A percentile compares a stretch with the other conserved stretches of the same genome.
Evolutionary conservation across 2,329 filamentous ascomycete genomes (phyloP).

Genomic region (Fusarium staphyleae): DNA sequence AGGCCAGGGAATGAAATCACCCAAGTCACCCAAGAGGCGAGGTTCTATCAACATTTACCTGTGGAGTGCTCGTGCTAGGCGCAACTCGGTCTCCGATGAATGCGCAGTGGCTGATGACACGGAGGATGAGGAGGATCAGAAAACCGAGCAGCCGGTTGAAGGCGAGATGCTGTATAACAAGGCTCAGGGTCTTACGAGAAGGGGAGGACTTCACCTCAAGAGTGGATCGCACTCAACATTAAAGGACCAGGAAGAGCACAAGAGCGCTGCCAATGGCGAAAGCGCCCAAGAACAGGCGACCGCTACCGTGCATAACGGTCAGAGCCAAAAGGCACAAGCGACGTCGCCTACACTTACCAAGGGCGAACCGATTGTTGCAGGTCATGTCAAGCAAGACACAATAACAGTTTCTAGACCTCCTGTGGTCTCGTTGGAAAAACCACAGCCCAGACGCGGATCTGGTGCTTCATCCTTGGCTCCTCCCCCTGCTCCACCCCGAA

Average conservation of each 20-base stretch:
- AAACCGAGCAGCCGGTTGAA: constrained; percentile 4
- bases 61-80: constrained; percentile 37
- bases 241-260: not conserved
- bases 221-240: constrained; percentile 4
- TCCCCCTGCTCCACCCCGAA: constrained; percentile 31
- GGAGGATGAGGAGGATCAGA: constrained; percentile 30
- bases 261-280: not conserved
- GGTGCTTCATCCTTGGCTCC: constrained; percentile 14
- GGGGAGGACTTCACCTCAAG: constrained; percentile 35
- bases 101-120: constrained; percentile 36
- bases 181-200: constrained; percentile 31
- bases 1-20: constrained; percentile 39
- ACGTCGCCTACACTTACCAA: not conserved
- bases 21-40: constrained; percentile 41
- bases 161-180: constrained; percentile 30
- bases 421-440: constrained; percentile 7
- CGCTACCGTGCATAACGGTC: not conserved
- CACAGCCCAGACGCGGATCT: constrained; percentile 23
- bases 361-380: not conserved
- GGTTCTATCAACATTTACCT: constrained; percentile 45
- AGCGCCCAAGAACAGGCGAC: not conserved
- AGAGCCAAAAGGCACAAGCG: constrained; percentile 18
- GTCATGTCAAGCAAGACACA: constrained; percentile 13
- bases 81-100: constrained; percentile 25
- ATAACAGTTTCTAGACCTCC: constrained; percentile 20